These are phyloP conservation scores for Crassisporium funariophilum DNA, from an alignment of 768 basidiomycete species.

Conservation along the genomic window DNA sequence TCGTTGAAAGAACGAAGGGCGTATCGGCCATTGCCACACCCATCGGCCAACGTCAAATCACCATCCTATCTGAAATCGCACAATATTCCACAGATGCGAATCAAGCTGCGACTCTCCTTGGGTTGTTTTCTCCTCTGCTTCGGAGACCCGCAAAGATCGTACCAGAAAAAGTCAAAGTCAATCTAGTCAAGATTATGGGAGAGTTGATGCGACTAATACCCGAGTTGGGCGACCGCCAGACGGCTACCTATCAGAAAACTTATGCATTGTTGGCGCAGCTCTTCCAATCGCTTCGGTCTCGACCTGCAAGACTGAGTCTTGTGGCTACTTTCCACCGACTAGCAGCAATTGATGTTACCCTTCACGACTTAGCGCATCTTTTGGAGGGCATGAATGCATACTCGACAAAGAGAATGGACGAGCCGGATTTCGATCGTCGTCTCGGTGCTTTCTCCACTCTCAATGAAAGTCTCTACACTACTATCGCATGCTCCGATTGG, in stretches of 20 bases:
- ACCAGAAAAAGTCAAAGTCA: slow-evolving; percentile 83
- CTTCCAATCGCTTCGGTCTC: slow-evolving; percentile 75
- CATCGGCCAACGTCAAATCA: slow-evolving; percentile 80
- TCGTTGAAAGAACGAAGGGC: slow-evolving; percentile 66
- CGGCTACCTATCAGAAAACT: slow-evolving; percentile 48
- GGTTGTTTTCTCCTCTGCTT: slow-evolving; percentile 77
- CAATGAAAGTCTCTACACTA: slow-evolving; percentile 63
- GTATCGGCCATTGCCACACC: slow-evolving; percentile 54
- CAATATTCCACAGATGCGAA: slow-evolving; percentile 66
- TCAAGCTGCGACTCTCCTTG: slow-evolving; percentile 74
- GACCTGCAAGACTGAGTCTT: slow-evolving; percentile 70
- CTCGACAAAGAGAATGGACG: slow-evolving; percentile 79
- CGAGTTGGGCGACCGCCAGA: slow-evolving; percentile 51
- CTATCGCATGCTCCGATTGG: slow-evolving; percentile 67
- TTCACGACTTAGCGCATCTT: slow-evolving; percentile 53
- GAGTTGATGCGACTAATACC: slow-evolving; percentile 68
- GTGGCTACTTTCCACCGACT: slow-evolving; percentile 62
- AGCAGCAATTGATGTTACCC: slow-evolving; percentile 44
- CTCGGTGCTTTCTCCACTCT: slow-evolving; percentile 72
- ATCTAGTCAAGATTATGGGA: slow-evolving; percentile 72
- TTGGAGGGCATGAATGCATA: slow-evolving; percentile 82
- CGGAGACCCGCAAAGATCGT: slow-evolving; percentile 75
- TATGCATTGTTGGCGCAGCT: slow-evolving; percentile 73
- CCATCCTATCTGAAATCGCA: slow-evolving; percentile 78
- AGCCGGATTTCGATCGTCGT: slow-evolving; percentile 91